Conservation (phyloP, 2,329 filamentous ascomycete genomes). For the Mycosphaerella arachidis region DNA sequence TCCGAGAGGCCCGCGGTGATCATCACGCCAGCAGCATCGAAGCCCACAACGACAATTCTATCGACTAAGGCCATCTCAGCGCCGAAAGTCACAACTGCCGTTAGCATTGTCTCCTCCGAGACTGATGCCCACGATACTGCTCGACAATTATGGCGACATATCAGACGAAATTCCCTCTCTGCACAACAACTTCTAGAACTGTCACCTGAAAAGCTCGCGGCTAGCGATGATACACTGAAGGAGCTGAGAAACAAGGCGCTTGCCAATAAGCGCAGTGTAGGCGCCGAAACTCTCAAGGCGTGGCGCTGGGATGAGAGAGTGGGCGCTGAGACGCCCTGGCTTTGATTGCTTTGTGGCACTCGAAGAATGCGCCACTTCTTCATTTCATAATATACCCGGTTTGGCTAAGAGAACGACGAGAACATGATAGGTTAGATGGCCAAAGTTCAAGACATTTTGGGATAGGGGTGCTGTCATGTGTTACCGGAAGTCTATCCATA, state of each 20-base stretch:
- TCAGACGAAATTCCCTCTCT: conserved; percentile 32
- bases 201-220: conserved; percentile 23
- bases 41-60: conserved; percentile 8
- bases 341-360: conserved; percentile 11
- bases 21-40: conserved; percentile 21
- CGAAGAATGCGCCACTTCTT: neutral
- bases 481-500: neutral
- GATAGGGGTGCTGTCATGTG: neutral
- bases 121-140: conserved; percentile 27
- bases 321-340: conserved; percentile 24
- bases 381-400: neutral
- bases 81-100: conserved; percentile 10
- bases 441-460: neutral
- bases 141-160: conserved; percentile 37
- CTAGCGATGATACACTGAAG: conserved; percentile 22
- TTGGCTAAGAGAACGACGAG: neutral
- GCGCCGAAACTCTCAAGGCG: conserved; percentile 38
- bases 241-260: conserved; percentile 33
- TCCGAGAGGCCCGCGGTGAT: conserved; percentile 20
- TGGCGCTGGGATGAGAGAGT: conserved; percentile 30
- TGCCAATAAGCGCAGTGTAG: conserved; percentile 39
- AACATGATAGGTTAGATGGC: neutral
- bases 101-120: neutral
- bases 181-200: conserved; percentile 22
- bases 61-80: conserved; percentile 12